A percentile compares a stretch with the other conserved stretches of the same genome.
phyloP scores from a whole-genome alignment of 768 basidiomycete species.

The Lyophyllum shimeji region DNA sequence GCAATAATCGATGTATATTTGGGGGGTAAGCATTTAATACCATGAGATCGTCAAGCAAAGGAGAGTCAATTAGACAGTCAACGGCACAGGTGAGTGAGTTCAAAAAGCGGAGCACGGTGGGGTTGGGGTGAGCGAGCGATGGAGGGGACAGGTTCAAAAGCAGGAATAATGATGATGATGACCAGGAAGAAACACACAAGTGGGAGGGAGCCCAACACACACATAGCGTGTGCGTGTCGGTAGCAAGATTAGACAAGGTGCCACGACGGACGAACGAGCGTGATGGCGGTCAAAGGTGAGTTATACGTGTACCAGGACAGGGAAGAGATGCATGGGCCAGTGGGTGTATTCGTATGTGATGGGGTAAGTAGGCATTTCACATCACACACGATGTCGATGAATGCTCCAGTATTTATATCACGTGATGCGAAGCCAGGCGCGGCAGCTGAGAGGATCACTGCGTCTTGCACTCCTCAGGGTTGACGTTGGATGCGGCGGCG shows the following conservation, averaged over 20 bases:
- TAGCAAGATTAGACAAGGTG: neutral
- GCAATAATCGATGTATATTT: neutral
- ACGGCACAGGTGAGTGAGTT: too few relatives aligned
- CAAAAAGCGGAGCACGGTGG: too few relatives aligned
- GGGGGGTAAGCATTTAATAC: neutral
- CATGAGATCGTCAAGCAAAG: neutral
- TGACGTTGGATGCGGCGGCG: constrained; percentile 46
- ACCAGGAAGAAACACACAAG: neutral
- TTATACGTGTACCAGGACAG: constrained; percentile 3
- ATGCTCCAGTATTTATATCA: too few relatives aligned
- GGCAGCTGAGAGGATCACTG: constrained; percentile 54
- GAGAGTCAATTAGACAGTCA: too few relatives aligned
- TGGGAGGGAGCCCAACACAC: neutral
- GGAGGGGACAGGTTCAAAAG: neutral
- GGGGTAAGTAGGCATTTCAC: too few relatives aligned
- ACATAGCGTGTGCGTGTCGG: neutral
- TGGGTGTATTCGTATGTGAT: neutral
- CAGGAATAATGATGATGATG: neutral
- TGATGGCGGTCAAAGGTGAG: constrained; percentile 6
- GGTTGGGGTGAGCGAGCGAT: neutral
- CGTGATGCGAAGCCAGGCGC: too few relatives aligned
- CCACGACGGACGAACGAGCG: neutral
- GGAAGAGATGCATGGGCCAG: neutral
- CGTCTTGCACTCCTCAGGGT: constrained; percentile 91
- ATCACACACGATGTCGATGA: too few relatives aligned